These are phyloP conservation scores for Plasmodium vivax DNA, from an alignment of 169 alveolate genomes.

Conservation along the genomic window DNA sequence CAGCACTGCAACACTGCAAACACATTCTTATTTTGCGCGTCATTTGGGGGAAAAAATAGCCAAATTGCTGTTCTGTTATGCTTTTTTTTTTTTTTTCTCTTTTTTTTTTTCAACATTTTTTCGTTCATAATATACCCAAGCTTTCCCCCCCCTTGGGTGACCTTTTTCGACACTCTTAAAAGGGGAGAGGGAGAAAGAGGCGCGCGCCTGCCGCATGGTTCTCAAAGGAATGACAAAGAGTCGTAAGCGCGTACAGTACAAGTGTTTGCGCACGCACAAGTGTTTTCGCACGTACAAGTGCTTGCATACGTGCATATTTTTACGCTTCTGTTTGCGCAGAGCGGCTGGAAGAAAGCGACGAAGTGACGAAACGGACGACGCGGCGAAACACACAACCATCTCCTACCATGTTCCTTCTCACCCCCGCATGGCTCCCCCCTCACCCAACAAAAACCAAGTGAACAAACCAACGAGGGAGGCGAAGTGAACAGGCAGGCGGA, in stretches of 20 bases:
- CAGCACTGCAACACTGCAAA: neutral
- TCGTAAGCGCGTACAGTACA: neutral
- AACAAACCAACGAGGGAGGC: neutral
- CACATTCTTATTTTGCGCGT: neutral
- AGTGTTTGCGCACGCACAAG: neutral
- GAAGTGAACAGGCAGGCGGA: neutral
- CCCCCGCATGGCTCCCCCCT: neutral
- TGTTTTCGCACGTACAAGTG: neutral
- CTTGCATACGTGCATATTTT: neutral
- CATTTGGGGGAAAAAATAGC: neutral
- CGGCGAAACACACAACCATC: neutral
- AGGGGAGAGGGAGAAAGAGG: neutral
- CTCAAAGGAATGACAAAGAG: neutral
- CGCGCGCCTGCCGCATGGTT: neutral
- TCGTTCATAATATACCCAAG: neutral
- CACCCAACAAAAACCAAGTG: neutral
- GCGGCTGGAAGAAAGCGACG: neutral
- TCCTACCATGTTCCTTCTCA: neutral
- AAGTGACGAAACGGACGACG: neutral
- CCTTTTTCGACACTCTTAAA: neutral
- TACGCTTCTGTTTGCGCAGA: neutral
- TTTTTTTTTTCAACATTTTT: neutral
- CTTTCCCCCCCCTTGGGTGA: neutral
- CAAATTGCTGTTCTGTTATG: neutral
- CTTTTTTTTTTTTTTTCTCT: neutral